phyloP scores from a whole-genome alignment of 208 protist species.

The Leishmania martiniquensis region DNA sequence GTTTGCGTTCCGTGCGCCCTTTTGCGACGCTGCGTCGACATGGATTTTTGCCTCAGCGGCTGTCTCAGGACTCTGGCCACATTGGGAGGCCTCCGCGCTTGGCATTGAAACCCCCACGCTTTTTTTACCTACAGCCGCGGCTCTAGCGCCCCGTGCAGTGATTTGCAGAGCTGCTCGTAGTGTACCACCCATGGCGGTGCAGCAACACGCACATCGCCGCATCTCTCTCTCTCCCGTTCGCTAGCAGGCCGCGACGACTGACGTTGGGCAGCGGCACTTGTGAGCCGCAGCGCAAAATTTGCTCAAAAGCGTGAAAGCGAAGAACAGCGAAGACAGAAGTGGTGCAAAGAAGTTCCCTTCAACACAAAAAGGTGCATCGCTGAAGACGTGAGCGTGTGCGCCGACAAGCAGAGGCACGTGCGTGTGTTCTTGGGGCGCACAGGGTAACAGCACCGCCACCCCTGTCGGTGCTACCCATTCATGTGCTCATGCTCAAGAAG shows the following conservation, averaged over 20 bases:
- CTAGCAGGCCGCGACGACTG: not conserved
- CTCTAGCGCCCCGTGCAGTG: not conserved
- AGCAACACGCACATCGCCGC: not conserved
- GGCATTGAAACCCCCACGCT: no score
- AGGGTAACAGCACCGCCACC: no score
- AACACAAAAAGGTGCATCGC: no score
- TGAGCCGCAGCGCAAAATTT: not conserved
- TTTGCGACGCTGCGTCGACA: not conserved
- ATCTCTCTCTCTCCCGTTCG: not conserved
- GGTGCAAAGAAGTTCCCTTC: not conserved
- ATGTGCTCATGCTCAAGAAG: no score
- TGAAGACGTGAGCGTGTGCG: no score
- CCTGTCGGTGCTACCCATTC: no score
- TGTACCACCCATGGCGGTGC: not conserved
- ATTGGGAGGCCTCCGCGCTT: not conserved
- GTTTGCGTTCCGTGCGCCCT: not conserved
- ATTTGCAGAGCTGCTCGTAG: not conserved
- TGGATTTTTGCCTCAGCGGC: not conserved
- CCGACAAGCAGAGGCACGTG: no score
- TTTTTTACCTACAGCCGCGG: not conserved
- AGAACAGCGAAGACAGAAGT: not conserved
- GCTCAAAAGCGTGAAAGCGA: not conserved
- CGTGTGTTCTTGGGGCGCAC: not conserved
- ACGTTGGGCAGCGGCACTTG: not conserved
- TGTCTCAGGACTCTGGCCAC: not conserved